Percentiles rank a stretch among this genome's conserved stretches.
Conservation (phyloP, 164 flowering plant species). For the Pachysandra terminalis region DNA sequence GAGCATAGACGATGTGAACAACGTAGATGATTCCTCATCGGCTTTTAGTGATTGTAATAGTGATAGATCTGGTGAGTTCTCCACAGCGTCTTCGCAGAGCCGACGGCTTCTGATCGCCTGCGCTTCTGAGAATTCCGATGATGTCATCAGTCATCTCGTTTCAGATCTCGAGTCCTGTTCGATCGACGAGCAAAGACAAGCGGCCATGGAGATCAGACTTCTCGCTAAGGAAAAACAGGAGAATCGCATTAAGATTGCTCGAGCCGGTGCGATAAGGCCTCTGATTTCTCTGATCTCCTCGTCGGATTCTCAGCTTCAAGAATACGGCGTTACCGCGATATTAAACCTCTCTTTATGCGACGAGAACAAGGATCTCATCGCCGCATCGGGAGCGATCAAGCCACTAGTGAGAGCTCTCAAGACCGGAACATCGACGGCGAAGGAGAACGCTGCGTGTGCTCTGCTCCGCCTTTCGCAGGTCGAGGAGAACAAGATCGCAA, state of each 20-base stretch:
- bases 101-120: conserved; percentile 44
- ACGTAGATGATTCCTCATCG: conserved; percentile 34
- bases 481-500: conserved; percentile 69
- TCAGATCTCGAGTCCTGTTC: conserved; percentile 53
- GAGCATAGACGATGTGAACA: conserved; percentile 30
- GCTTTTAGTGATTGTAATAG: too few relatives aligned
- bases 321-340: conserved; percentile 71
- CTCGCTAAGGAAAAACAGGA: too few relatives aligned
- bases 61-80: too few relatives aligned
- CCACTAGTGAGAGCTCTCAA: conserved; percentile 62
- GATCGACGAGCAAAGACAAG: conserved; percentile 56
- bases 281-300: conserved; percentile 48
- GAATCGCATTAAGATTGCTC: too few relatives aligned
- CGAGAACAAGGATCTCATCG: conserved; percentile 66
- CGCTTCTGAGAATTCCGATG: conserved; percentile 56
- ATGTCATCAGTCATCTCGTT: conserved; percentile 53
- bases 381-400: too few relatives aligned
- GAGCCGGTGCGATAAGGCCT: conserved; percentile 67
- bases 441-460: too few relatives aligned
- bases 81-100: conserved; percentile 42
- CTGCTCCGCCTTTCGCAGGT: conserved; percentile 66
- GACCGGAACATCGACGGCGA: conserved; percentile 61
- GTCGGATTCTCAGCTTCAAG: too few relatives aligned
- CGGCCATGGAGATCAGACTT: too few relatives aligned
- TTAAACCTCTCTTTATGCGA: conserved; percentile 74